These are phyloP conservation scores for Fusarium avenaceum DNA, from an alignment of 2,329 filamentous ascomycete species.

Conservation along the genomic window DNA sequence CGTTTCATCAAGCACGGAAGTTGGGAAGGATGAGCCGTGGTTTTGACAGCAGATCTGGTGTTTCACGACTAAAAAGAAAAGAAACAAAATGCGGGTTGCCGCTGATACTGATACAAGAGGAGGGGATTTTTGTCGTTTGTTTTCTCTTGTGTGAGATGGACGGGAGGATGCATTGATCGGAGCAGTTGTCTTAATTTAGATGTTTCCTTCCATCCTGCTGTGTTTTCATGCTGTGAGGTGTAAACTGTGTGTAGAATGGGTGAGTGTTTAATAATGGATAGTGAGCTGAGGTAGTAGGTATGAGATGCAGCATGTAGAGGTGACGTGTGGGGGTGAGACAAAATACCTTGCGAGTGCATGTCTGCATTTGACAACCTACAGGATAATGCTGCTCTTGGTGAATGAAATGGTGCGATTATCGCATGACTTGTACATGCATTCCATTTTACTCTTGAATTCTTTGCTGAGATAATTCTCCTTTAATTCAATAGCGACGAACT, in stretches of 20 bases:
- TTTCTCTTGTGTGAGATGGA: conserved; percentile 5
- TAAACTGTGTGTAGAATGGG: background rate
- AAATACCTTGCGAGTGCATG: conserved; percentile 12
- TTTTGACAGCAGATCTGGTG: conserved; percentile 39
- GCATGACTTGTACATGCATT: background rate
- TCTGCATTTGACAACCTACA: conserved; percentile 17
- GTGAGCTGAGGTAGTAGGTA: background rate
- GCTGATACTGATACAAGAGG: conserved; percentile 8
- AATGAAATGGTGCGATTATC: background rate
- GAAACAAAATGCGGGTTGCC: conserved; percentile 17
- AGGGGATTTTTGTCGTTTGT: background rate
- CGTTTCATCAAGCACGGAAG: conserved; percentile 13
- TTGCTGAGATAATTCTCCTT: too few species aligned
- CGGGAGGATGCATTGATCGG: conserved; percentile 27
- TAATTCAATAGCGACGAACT: too few species aligned
- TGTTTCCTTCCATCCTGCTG: too few species aligned
- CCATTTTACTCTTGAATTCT: background rate
- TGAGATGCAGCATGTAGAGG: background rate
- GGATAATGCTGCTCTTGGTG: background rate
- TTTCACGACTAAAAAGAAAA: conserved; percentile 8
- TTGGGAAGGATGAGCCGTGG: conserved; percentile 36
- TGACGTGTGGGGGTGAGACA: conserved; percentile 14
- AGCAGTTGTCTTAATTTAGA: conserved; percentile 1
- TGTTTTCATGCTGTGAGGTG: too few species aligned
- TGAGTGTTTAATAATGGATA: background rate